Conservation (phyloP, 331 rosid genomes). For the Quercus phellos region DNA sequence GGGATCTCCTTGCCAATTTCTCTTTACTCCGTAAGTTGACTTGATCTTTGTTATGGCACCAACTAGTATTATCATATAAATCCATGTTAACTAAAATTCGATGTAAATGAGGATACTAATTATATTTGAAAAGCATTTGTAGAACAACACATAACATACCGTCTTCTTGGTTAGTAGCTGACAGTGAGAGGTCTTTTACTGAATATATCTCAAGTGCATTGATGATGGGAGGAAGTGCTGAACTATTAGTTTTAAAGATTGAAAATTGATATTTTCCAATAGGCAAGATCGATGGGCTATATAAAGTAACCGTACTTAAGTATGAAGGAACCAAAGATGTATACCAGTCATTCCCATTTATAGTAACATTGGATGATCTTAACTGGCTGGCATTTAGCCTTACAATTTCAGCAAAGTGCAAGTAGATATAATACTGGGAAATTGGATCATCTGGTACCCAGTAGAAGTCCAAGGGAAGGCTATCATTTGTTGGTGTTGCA, state of each 20-base stretch:
- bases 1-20: conserved; percentile 54
- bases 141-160: conserved; percentile 21
- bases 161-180: conserved; percentile 36
- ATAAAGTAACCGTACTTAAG: conserved; percentile 3
- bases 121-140: not conserved
- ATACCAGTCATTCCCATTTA: conserved; percentile 24
- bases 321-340: conserved; percentile 15
- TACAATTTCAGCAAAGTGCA: conserved; percentile 49
- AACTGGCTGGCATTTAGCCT: conserved; percentile 9
- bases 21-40: conserved; percentile 17
- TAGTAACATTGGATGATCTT: conserved; percentile 31
- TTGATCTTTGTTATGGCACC: conserved; percentile 36
- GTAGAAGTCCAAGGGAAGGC: conserved; percentile 10
- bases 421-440: conserved; percentile 19
- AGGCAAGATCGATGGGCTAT: not conserved
- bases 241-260: conserved; percentile 1
- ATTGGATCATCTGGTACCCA: conserved; percentile 1
- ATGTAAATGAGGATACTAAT: not conserved
- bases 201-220: conserved; percentile 43
- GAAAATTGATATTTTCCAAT: conserved; percentile 2
- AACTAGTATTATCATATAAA: conserved; percentile 17
- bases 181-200: conserved; percentile 12
- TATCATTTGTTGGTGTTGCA: conserved; percentile 11
- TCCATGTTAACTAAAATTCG: not conserved
- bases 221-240: conserved; percentile 48